phyloP scores from a whole-genome alignment of 768 basidiomycete species.

The Xerocomellus intermedius region DNA sequence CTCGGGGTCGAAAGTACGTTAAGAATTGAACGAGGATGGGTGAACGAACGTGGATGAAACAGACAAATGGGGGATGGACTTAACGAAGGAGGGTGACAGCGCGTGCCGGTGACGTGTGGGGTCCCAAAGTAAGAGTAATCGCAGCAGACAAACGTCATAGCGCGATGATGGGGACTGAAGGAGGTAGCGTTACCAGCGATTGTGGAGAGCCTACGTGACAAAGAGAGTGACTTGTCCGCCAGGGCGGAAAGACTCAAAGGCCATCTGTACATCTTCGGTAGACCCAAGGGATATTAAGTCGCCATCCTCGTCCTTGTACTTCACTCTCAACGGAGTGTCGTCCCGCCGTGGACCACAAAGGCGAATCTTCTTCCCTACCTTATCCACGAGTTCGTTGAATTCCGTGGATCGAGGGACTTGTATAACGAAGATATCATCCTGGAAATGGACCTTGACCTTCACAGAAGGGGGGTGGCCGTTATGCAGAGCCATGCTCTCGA shows the following conservation, averaged over 20 bases:
- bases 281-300: conserved; percentile 86
- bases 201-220: conserved; percentile 54
- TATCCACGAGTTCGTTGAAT: conserved; percentile 82
- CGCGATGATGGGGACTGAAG: not conserved
- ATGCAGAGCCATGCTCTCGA: conserved; percentile 39
- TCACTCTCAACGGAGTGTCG: conserved; percentile 79
- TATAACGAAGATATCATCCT: conserved; percentile 94
- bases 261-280: conserved; percentile 93
- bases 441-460: conserved; percentile 92
- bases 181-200: not conserved
- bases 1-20: conserved; percentile 12
- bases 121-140: conserved; percentile 16
- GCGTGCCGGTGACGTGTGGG: not conserved
- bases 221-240: conserved; percentile 81
- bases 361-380: conserved; percentile 90
- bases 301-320: conserved; percentile 91
- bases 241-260: conserved; percentile 79
- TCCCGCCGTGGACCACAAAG: conserved; percentile 82
- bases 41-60: conserved; percentile 25
- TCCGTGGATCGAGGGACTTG: conserved; percentile 79
- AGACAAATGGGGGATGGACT: conserved; percentile 13
- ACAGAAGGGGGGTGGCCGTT: conserved; percentile 48
- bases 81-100: conserved; percentile 11
- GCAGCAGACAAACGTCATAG: conserved; percentile 4
- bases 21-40: conserved; percentile 16